phyloP scores from a whole-genome alignment of 495 filamentous ascomycete species.

The Clohesyomyces aquaticus region DNA sequence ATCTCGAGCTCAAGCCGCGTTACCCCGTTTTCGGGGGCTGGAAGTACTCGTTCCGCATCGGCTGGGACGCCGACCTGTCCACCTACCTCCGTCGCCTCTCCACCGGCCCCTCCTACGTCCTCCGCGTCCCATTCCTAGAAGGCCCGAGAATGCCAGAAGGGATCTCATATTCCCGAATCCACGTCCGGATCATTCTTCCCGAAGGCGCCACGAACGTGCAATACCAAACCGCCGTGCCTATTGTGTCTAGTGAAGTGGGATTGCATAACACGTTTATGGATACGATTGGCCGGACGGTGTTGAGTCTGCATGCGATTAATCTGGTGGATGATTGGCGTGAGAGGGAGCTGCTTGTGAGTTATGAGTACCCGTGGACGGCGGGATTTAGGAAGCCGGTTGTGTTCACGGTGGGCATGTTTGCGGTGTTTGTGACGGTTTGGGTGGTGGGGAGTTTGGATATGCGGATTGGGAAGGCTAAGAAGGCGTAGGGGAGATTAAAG shows the following conservation, averaged over 20 bases:
- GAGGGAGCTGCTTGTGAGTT: conserved; percentile 81
- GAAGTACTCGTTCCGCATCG: conserved; percentile 95
- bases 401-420: conserved; percentile 65
- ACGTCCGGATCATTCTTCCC: conserved; percentile 81
- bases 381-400: conserved; percentile 83
- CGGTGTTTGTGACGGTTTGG: conserved; percentile 78
- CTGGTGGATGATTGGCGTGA: conserved; percentile 86
- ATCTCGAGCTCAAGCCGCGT: conserved; percentile 85
- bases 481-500: background rate
- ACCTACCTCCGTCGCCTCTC: conserved; percentile 69
- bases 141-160: conserved; percentile 84
- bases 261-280: conserved; percentile 89
- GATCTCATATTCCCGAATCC: conserved; percentile 78
- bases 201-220: conserved; percentile 85
- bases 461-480: conserved; percentile 58
- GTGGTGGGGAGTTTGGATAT: conserved; percentile 74
- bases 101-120: conserved; percentile 69
- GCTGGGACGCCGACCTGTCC: conserved; percentile 86
- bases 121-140: conserved; percentile 95
- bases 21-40: conserved; percentile 95
- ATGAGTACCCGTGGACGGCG: conserved; percentile 77
- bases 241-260: conserved; percentile 58
- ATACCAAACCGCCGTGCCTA: conserved; percentile 65
- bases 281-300: conserved; percentile 81
- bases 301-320: conserved; percentile 80